Conservation (phyloP, 352 stramenopile genomes). For the Thalassiosira hispida region DNA sequence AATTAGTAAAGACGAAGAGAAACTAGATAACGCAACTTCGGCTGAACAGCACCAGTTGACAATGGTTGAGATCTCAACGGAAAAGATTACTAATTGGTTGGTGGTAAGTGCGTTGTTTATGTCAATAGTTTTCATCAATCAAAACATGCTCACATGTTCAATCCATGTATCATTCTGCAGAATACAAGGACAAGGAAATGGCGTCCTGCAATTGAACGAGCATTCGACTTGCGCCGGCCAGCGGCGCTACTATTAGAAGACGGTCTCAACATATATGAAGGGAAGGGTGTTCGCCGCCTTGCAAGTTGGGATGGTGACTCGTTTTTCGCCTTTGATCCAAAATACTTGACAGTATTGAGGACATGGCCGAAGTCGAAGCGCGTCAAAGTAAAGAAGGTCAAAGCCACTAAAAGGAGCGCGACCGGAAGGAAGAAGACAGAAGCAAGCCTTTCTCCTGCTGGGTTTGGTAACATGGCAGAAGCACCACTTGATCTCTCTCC, state of each 20-base stretch:
- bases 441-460: not conserved
- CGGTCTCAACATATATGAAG: constrained; percentile 59
- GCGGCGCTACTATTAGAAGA: constrained; percentile 56
- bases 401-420: not conserved
- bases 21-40: not conserved
- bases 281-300: constrained; percentile 17
- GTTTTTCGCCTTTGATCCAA: constrained; percentile 18
- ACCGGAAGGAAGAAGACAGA: not conserved
- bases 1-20: not conserved
- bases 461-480: not conserved
- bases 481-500: not conserved
- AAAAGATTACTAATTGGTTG: constrained; percentile 41
- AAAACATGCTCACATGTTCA: too few relatives aligned
- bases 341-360: constrained; percentile 21
- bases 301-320: constrained; percentile 25
- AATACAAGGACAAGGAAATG: constrained; percentile 62
- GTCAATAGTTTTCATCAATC: not conserved
- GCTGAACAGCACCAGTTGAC: not conserved
- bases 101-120: constrained; percentile 4
- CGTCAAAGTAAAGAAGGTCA: constrained; percentile 12
- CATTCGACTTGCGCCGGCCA: constrained; percentile 55
- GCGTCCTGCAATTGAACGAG: constrained; percentile 56
- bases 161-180: too few relatives aligned
- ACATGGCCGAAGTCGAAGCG: constrained; percentile 18
- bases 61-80: constrained; percentile 4